Conservation (phyloP, 352 stramenopile species). For the Phytophthora podocarpi region DNA sequence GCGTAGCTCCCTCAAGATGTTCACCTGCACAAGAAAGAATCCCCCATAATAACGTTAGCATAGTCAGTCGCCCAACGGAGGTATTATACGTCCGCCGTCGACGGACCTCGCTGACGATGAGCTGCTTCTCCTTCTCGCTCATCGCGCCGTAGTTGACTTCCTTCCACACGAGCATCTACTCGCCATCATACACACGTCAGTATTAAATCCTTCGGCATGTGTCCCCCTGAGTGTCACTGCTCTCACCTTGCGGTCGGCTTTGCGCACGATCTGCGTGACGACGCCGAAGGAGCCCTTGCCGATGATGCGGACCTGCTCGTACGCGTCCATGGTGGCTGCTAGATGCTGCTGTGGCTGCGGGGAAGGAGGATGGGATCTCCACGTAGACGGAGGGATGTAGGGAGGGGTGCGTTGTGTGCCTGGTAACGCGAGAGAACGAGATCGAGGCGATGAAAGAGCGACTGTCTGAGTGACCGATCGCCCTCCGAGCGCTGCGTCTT, state of each 20-base stretch:
- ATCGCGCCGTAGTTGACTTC: slow-evolving; percentile 93
- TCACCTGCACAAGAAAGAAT: slow-evolving; percentile 58
- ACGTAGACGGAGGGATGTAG: neutral
- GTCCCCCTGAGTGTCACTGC: no score
- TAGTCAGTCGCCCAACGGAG: neutral
- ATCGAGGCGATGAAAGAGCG: slow-evolving; percentile 4
- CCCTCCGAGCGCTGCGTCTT: slow-evolving; percentile 15
- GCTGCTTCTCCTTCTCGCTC: slow-evolving; percentile 94
- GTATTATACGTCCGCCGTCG: neutral
- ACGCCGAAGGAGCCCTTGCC: slow-evolving; percentile 93
- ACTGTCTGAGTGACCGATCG: slow-evolving; percentile 13
- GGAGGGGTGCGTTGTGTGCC: neutral
- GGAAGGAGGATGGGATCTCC: neutral
- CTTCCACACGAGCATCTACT: slow-evolving; percentile 92
- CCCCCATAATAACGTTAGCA: no score
- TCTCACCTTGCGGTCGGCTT: slow-evolving; percentile 85
- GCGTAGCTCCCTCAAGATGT: slow-evolving; percentile 93
- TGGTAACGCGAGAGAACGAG: slow-evolving; percentile 24
- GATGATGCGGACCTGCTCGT: slow-evolving; percentile 90
- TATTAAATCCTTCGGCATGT: no score
- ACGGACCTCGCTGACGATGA: slow-evolving; percentile 91
- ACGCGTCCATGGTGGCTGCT: slow-evolving; percentile 74
- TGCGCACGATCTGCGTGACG: slow-evolving; percentile 90
- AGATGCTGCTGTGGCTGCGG: neutral
- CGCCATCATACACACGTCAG: slow-evolving; percentile 1